Percentiles rank a stretch among this genome's conserved stretches.
phyloP scores from a whole-genome alignment of 148 eudicot genomes.

The Camellia granthamiana region DNA sequence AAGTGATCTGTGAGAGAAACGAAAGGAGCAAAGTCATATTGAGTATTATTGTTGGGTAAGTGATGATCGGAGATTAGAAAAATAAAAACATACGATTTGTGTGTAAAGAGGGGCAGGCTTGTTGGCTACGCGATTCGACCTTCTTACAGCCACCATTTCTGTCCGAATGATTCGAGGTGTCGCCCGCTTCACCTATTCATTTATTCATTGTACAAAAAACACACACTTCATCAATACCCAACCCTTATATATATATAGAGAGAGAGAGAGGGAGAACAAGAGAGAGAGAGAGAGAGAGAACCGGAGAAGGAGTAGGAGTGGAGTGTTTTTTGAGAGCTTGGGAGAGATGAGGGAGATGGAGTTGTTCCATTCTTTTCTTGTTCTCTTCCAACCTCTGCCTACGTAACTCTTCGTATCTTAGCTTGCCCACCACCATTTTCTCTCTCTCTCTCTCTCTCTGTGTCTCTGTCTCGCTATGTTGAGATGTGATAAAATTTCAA shows the following conservation, averaged over 20 bases:
- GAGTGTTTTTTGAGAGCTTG: conserved; percentile 40
- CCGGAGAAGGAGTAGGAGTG: conserved; percentile 67
- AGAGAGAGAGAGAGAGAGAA: conserved; percentile 22
- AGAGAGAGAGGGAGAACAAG: neutral
- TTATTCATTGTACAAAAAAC: conserved; percentile 9
- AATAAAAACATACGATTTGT: conserved; percentile 35
- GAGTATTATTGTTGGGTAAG: neutral
- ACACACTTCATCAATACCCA: neutral
- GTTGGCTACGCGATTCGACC: conserved; percentile 68
- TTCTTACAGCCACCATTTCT: conserved; percentile 59
- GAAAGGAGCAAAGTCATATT: neutral
- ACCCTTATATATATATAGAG: neutral
- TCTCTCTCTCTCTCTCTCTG: conserved; percentile 4
- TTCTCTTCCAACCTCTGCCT: conserved; percentile 65
- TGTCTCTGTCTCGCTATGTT: neutral
- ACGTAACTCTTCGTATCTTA: conserved; percentile 53
- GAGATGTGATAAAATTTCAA: neutral
- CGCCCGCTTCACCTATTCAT: conserved; percentile 51
- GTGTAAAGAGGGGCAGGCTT: conserved; percentile 59
- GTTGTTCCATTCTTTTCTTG: conserved; percentile 63
- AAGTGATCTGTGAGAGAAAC: conserved; percentile 20
- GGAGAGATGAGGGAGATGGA: conserved; percentile 64
- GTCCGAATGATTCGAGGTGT: conserved; percentile 47
- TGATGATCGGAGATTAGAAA: neutral
- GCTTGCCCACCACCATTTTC: conserved; percentile 41